These are phyloP conservation scores for Myriosclerotinia scirpicola DNA, from an alignment of 2,329 filamentous ascomycete genomes.

Conservation along the genomic window DNA sequence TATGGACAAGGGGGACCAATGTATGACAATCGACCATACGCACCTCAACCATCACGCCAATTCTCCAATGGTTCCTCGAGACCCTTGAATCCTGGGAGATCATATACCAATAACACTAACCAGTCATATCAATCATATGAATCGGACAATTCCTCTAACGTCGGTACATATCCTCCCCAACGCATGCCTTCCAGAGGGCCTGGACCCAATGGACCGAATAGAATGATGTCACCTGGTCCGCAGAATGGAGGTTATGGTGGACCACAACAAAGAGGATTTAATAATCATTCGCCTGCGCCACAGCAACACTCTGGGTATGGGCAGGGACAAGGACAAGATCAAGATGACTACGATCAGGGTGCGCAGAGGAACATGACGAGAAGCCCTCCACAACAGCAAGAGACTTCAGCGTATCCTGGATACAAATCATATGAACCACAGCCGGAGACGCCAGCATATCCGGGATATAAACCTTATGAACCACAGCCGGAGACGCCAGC, in stretches of 20 bases:
- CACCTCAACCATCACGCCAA: constrained; percentile 30
- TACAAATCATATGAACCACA: background rate
- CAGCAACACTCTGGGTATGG: background rate
- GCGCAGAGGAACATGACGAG: constrained; percentile 8
- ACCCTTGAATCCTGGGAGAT: constrained; percentile 31
- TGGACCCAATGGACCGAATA: constrained; percentile 28
- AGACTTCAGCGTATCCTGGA: constrained; percentile 11
- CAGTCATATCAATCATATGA: constrained; percentile 21
- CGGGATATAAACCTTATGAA: constrained; percentile 16
- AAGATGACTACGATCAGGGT: background rate
- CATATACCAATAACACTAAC: constrained; percentile 29
- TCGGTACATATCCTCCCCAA: constrained; percentile 16
- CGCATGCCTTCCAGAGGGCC: constrained; percentile 30
- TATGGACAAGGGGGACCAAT: constrained; percentile 23
- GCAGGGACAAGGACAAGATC: constrained; percentile 4
- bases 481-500: background rate
- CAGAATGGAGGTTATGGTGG: constrained; percentile 15
- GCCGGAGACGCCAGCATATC: background rate
- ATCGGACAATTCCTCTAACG: constrained; percentile 14
- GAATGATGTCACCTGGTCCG: constrained; percentile 34
- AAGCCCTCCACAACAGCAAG: constrained; percentile 14
- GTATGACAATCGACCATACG: constrained; percentile 30
- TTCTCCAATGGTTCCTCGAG: constrained; percentile 34
- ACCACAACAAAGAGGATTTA: constrained; percentile 5
- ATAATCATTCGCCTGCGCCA: constrained; percentile 1